Evolutionary conservation across 805 yeast genomes (phyloP).

Genomic region (Monosporozyma solicola): DNA sequence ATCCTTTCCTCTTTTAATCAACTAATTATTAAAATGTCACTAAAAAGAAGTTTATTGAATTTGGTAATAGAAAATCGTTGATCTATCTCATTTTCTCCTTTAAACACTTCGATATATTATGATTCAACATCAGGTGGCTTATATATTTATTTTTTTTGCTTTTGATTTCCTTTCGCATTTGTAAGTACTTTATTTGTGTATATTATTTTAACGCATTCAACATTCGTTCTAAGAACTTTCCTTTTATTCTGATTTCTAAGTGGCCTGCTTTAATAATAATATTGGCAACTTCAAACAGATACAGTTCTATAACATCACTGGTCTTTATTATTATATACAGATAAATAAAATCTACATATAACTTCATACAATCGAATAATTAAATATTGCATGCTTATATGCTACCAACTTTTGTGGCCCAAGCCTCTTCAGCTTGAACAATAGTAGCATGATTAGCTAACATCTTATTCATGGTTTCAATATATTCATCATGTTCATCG

Average conservation of each 20-base stretch:
- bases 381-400: conserved; percentile 1
- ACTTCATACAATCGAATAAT: background rate
- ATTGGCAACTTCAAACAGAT: too few relatives aligned
- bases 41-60: background rate
- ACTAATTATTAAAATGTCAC: conserved; percentile 6
- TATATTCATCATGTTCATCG: conserved; percentile 89
- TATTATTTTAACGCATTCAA: conserved; percentile 29
- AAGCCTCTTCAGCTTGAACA: conserved; percentile 79
- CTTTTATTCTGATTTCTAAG: background rate
- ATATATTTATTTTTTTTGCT: conserved; percentile 2
- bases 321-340: background rate
- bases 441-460: conserved; percentile 84
- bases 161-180: conserved; percentile 10
- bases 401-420: conserved; percentile 43
- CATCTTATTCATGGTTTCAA: conserved; percentile 97
- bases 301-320: background rate
- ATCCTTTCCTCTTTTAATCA: conserved; percentile 1
- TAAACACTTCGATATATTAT: conserved; percentile 10
- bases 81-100: conserved; percentile 9
- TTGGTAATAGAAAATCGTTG: background rate
- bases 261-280: background rate
- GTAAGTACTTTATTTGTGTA: conserved; percentile 7
- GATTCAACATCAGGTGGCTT: conserved; percentile 28
- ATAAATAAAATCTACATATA: background rate
- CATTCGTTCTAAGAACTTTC: conserved; percentile 19